A percentile compares a stretch with the other conserved stretches of the same genome.
Evolutionary conservation across 345 rosid species (phyloP).

Genomic region (Boechera stricta): DNA sequence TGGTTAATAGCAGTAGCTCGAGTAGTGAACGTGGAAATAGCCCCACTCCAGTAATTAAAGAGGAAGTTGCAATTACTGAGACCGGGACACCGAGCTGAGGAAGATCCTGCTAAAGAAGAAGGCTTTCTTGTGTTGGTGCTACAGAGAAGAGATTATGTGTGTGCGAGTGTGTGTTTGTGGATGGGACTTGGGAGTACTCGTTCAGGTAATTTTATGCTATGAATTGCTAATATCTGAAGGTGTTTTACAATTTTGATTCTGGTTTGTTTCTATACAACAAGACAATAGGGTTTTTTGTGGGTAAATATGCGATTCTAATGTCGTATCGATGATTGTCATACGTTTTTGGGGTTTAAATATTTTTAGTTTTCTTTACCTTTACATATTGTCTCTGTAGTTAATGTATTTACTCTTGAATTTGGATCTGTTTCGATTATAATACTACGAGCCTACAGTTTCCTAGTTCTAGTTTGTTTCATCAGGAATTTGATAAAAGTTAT

Average conservation of each 20-base stretch:
- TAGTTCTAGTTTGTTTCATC: background rate
- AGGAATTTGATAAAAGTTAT: background rate
- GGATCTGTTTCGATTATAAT: background rate
- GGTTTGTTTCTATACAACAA: constrained; percentile 18
- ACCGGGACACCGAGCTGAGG: constrained; percentile 26
- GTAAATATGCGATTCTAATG: constrained; percentile 31
- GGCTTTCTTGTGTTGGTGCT: constrained; percentile 1
- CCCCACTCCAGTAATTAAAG: constrained; percentile 34
- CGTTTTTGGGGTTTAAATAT: constrained; percentile 12
- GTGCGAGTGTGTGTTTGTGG: constrained; percentile 17
- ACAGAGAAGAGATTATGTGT: background rate
- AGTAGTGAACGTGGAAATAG: constrained; percentile 41
- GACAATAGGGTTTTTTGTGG: constrained; percentile 32
- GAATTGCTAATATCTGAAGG: constrained; percentile 22
- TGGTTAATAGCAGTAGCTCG: constrained; percentile 41
- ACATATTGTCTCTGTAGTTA: background rate
- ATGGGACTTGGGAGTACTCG: constrained; percentile 23
- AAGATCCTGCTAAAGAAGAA: constrained; percentile 34
- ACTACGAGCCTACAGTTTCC: constrained; percentile 6
- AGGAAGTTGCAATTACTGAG: constrained; percentile 34
- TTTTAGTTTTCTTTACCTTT: background rate
- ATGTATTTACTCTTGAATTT: constrained; percentile 8
- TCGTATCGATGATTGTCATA: constrained; percentile 20
- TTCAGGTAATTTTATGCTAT: constrained; percentile 28
- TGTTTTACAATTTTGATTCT: constrained; percentile 32